Evolutionary conservation across 78 protist species (phyloP), one percentile per base, ranked within the genome.

Genomic region (Isochrysis galbana): DNA sequence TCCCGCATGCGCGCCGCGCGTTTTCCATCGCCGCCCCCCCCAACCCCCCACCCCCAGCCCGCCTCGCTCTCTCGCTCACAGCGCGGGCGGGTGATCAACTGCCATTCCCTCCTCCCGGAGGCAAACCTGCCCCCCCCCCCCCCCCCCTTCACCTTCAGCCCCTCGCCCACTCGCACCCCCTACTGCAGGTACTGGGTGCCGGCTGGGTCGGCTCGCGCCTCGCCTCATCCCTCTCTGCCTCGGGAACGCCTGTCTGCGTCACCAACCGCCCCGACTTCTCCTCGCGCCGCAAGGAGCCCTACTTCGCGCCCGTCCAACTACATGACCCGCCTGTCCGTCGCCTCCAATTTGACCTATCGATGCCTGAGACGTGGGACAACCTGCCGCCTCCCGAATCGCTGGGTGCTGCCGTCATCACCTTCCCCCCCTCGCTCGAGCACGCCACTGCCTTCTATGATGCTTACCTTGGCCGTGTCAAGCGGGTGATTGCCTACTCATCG

Each of bases 201-300:
- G 88, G 88, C 34, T 80, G 88, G 88, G 88, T 80, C 19, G 88
- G 88, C 54, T 80, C 88, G 88, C 88, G 88, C 25, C 47, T 44
- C 22, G 88, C 88, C 38, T 29, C 5, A 3, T 0, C 1, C 25
- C 54, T 80, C 34, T 0, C 2, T 25, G 38, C 21, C 2, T 17
- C 0, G 5, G 55, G 88, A 46, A 0, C 34, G 29, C 25, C 32
- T 7, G 88, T 80, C 25, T 5, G 10, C 21, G 88, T 80, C 29
- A 80, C 88, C 26, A 23, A 80, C 38, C 54, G 88, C 25, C 47
- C 51, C 23, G n/a, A 0, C 38, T 0, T 0, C 55, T 34, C 0
- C 39, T 0, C 2, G 19, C 3, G 25, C 26, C 10, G 7, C 29
- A 80, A 80, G 55, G 29, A 0, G 55, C 29, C 38, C 26, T 80